Evolutionary conservation across 2,329 filamentous ascomycete genomes (phyloP).

Genomic region (Mycosphaerella arachidis): DNA sequence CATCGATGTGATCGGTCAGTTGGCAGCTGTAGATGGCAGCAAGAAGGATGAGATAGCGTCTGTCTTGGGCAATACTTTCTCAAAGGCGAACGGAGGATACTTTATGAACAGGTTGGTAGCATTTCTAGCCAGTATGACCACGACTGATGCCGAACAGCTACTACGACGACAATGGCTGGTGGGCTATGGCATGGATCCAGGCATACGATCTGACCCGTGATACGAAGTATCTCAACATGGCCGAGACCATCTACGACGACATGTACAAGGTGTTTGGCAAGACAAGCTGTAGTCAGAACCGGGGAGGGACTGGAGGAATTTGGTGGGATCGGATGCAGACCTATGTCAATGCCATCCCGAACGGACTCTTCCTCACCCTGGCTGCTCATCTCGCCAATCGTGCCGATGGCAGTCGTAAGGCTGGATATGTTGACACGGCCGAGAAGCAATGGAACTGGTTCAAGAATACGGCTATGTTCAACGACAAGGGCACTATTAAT

Average conservation of each 20-base stretch:
- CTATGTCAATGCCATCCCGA: conserved; percentile 52
- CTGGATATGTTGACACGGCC: conserved; percentile 44
- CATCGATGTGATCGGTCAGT: not conserved
- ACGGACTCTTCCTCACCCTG: conserved; percentile 52
- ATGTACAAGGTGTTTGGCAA: conserved; percentile 41
- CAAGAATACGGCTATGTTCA: not conserved
- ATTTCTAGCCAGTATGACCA: not conserved
- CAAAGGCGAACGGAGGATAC: not conserved
- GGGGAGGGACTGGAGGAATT: conserved; percentile 34
- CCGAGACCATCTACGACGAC: conserved; percentile 46
- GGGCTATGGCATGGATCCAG: conserved; percentile 50
- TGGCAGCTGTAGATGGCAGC: not conserved
- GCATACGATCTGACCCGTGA: conserved; percentile 50
- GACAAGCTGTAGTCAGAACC: conserved; percentile 29
- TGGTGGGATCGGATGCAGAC: conserved; percentile 44
- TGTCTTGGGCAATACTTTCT: not conserved
- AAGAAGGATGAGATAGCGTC: not conserved
- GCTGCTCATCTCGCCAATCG: conserved; percentile 54
- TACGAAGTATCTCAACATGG: conserved; percentile 42
- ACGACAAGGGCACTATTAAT: conserved; percentile 41
- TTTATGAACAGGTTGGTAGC: not conserved
- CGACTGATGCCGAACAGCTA: conserved; percentile 31
- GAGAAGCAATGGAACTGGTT: conserved; percentile 50
- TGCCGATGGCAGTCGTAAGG: conserved; percentile 23
- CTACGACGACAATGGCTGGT: conserved; percentile 53